Percentiles rank a stretch among this genome's conserved stretches.
Evolutionary conservation across 257 asterid species (phyloP).

Genomic region (Gentiana straminea): DNA sequence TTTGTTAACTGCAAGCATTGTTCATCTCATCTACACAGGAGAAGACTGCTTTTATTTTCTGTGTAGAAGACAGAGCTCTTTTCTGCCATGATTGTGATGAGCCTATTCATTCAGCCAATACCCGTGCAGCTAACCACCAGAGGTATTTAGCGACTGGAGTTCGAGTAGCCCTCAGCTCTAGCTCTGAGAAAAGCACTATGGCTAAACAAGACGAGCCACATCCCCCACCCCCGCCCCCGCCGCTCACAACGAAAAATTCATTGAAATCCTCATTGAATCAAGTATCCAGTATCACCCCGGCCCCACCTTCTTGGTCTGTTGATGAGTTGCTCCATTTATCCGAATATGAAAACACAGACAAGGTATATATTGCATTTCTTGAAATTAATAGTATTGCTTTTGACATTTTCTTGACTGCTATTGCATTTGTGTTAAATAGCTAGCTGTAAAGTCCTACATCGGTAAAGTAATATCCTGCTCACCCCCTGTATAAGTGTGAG

Average conservation of each 20-base stretch:
- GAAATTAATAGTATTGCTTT: too few species aligned
- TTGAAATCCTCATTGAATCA: constrained; percentile 27
- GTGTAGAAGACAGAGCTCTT: constrained; percentile 96
- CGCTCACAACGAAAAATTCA: constrained; percentile 29
- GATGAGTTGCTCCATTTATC: constrained; percentile 77
- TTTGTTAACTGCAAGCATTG: neutral
- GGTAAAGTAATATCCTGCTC: too few species aligned
- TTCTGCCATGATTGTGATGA: constrained; percentile 89
- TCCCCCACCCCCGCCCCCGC: too few species aligned
- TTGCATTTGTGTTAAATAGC: too few species aligned
- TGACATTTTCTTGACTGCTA: too few species aligned
- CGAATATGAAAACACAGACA: constrained; percentile 49
- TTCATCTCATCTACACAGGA: constrained; percentile 33
- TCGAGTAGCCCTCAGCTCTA: constrained; percentile 64
- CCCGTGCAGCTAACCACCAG: constrained; percentile 79
- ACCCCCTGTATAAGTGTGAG: too few species aligned
- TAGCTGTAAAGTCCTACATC: too few species aligned
- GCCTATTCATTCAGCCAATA: constrained; percentile 71
- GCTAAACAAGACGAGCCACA: constrained; percentile 38
- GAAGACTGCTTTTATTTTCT: constrained; percentile 88
- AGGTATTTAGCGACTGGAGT: constrained; percentile 89
- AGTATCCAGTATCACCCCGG: constrained; percentile 26
- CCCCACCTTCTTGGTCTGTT: constrained; percentile 63
- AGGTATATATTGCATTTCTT: constrained; percentile 26
- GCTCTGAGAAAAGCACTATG: constrained; percentile 30